Conservation (phyloP, 1,139 yeast genomes). For the Hyphopichia buzzinii region DNA sequence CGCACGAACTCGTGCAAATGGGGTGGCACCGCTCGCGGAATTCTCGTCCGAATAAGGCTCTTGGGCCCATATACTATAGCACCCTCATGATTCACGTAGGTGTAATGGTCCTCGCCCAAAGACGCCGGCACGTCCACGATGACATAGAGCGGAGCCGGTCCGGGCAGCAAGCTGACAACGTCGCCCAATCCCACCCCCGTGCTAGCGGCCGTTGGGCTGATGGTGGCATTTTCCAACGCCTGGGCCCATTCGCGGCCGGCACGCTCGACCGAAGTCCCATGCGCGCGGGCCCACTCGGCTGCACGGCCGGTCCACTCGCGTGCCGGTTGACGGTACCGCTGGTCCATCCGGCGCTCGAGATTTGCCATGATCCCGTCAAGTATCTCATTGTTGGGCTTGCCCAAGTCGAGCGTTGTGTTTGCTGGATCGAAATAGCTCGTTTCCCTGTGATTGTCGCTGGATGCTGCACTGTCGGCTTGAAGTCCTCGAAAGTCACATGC, state of each 20-base stretch:
- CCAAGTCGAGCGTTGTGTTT: constrained; percentile 9
- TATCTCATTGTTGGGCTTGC: constrained; percentile 10
- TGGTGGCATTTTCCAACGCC: constrained; percentile 16
- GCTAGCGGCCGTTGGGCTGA: constrained; percentile 22
- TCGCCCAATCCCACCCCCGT: constrained; percentile 36
- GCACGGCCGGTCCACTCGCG: constrained; percentile 16
- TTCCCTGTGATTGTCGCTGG: too few relatives aligned
- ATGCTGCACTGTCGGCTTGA: too few relatives aligned
- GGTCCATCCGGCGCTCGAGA: constrained; percentile 14
- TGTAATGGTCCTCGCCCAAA: constrained; percentile 34
- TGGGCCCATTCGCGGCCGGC: neutral
- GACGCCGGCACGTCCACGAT: constrained; percentile 31
- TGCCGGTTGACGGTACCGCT: constrained; percentile 21
- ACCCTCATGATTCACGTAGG: constrained; percentile 57
- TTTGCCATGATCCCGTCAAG: constrained; percentile 14
- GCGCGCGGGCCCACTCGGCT: neutral
- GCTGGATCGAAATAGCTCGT: constrained; percentile 11
- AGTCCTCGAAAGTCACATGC: too few relatives aligned
- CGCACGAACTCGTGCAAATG: constrained; percentile 17
- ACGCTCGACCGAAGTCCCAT: neutral
- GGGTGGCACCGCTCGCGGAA: constrained; percentile 53
- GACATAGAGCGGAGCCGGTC: constrained; percentile 30
- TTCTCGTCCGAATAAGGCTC: constrained; percentile 45
- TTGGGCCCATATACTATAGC: constrained; percentile 49
- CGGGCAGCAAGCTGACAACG: constrained; percentile 32